Evolutionary conservation across 306 rosid genomes (phyloP).

Genomic region (cucumber (Cucumis sativus)): Cucumber_9930_V3 NC_026661.2:12874501-12875000

Average conservation of each 20-base stretch:
- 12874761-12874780: slow-evolving; percentile 21
- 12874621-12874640: slow-evolving; percentile 29
- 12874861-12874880: slow-evolving; percentile 21
- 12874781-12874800: slow-evolving; percentile 31
- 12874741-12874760: slow-evolving; percentile 51
- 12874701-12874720: slow-evolving; percentile 48
- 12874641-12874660: slow-evolving; percentile 23
- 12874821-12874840: slow-evolving; percentile 65
- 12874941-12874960: too few species aligned
- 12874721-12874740: slow-evolving; percentile 89
- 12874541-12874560: too few species aligned
- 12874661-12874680: slow-evolving; percentile 33
- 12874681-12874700: slow-evolving; percentile 45
- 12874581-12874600: background rate
- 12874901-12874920: too few species aligned
- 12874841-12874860: slow-evolving; percentile 35
- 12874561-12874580: background rate
- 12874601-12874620: slow-evolving; percentile 23
- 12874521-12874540: too few species aligned
- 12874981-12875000: too few species aligned
- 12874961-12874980: too few species aligned
- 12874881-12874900: slow-evolving; percentile 31
- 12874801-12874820: slow-evolving; percentile 50
- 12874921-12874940: too few species aligned
- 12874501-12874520: too few species aligned